Conservation (phyloP, 257 asterid genomes). For the Cordia subcordata region DNA sequence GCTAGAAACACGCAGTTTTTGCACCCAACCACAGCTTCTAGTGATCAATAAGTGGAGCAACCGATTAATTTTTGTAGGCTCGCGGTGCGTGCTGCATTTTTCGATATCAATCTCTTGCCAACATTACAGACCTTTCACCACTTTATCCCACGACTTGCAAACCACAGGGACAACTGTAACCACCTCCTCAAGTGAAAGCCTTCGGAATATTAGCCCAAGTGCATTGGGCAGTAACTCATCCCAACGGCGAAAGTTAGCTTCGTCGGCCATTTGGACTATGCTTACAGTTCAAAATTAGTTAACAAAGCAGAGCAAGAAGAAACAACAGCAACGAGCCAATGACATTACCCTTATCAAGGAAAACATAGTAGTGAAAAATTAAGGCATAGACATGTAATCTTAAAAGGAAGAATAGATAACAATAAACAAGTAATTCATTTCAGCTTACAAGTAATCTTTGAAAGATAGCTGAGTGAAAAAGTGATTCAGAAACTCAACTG, state of each 20-base stretch:
- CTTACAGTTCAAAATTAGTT: too few relatives aligned
- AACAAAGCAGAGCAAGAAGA: too few relatives aligned
- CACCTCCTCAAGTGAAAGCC: conserved; percentile 57
- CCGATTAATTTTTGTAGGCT: conserved; percentile 43
- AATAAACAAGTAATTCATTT: too few relatives aligned
- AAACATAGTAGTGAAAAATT: too few relatives aligned
- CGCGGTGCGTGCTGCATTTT: conserved; percentile 62
- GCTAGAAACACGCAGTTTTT: conserved; percentile 59
- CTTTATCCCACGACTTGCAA: conserved; percentile 81
- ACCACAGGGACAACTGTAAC: conserved; percentile 76
- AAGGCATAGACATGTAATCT: too few relatives aligned
- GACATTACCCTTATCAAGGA: too few relatives aligned
- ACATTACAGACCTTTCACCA: conserved; percentile 69
- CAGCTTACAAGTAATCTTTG: too few relatives aligned
- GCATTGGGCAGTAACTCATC: conserved; percentile 83
- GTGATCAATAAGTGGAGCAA: conserved; percentile 64
- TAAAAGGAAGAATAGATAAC: too few relatives aligned
- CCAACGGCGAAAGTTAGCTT: conserved; percentile 44
- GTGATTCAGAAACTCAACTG: not conserved
- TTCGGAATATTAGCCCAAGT: conserved; percentile 75
- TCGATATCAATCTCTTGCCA: conserved; percentile 93
- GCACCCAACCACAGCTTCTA: conserved; percentile 67
- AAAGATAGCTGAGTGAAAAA: not conserved
- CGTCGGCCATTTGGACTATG: conserved; percentile 43
- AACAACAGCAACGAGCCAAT: too few relatives aligned